phyloP scores from a whole-genome alignment of 2,329 filamentous ascomycete genomes.

The Colletotrichum coccodes region DNA sequence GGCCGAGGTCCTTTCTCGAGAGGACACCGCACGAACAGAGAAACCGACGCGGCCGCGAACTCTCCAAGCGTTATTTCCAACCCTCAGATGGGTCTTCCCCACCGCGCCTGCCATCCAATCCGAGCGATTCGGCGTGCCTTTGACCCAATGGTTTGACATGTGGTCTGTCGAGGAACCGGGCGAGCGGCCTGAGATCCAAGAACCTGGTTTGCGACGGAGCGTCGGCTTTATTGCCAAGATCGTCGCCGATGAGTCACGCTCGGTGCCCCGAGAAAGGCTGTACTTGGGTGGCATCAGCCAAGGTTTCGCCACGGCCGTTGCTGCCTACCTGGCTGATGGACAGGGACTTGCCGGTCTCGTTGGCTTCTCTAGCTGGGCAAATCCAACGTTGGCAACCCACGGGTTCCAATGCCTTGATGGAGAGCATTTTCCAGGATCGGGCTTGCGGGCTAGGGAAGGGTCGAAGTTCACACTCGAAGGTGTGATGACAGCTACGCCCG shows the following conservation, averaged over 20 bases:
- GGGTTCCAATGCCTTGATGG: no score
- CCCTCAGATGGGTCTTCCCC: slow-evolving; percentile 43
- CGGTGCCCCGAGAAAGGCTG: slow-evolving; percentile 37
- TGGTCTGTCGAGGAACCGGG: slow-evolving; percentile 32
- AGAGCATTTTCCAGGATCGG: neutral
- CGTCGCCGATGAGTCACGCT: slow-evolving; percentile 36
- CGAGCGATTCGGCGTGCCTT: slow-evolving; percentile 33
- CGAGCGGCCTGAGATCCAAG: slow-evolving; percentile 36
- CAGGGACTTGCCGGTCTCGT: slow-evolving; percentile 39
- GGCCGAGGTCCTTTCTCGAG: neutral
- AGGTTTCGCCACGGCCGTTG: slow-evolving; percentile 40
- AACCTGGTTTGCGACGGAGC: slow-evolving; percentile 36
- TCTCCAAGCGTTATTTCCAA: slow-evolving; percentile 36
- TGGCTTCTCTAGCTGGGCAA: slow-evolving; percentile 41
- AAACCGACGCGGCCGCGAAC: slow-evolving; percentile 27
- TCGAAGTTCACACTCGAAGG: neutral
- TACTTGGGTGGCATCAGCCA: slow-evolving; percentile 45
- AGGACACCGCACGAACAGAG: slow-evolving; percentile 9
- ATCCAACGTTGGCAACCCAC: neutral
- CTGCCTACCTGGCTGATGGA: slow-evolving; percentile 27
- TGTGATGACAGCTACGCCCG: slow-evolving; percentile 22
- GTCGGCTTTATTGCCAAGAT: slow-evolving; percentile 32
- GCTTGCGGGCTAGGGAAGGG: no score
- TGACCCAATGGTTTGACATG: slow-evolving; percentile 45
- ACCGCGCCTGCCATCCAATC: slow-evolving; percentile 33